phyloP scores from a whole-genome alignment of 345 rosid genomes.

The Lagerstroemia speciosa region DNA sequence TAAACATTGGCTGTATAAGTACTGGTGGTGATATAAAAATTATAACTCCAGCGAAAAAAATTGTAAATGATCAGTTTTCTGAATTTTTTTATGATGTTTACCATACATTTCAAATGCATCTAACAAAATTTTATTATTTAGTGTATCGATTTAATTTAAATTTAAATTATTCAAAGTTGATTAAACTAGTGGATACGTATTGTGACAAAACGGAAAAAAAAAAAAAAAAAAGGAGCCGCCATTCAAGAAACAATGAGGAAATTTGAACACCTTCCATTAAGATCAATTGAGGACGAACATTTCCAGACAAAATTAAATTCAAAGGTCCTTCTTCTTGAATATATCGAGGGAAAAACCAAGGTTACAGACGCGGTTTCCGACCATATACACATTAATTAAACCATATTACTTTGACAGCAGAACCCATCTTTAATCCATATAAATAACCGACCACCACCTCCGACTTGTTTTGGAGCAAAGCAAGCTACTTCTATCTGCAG shows the following conservation, averaged over 20 bases:
- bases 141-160: too few species aligned
- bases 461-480: neutral
- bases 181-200: too few species aligned
- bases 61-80: too few species aligned
- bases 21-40: too few species aligned
- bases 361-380: conserved; percentile 2
- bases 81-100: too few species aligned
- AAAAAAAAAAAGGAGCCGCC: too few species aligned
- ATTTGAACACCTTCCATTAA: neutral
- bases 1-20: too few species aligned
- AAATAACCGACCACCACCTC: neutral
- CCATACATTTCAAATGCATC: too few species aligned
- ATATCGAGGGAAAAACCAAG: neutral
- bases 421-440: neutral
- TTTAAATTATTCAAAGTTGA: too few species aligned
- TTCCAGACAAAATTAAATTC: neutral
- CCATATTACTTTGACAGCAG: neutral
- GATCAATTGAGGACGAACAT: neutral
- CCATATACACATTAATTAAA: neutral
- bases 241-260: neutral
- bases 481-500: neutral
- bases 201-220: too few species aligned
- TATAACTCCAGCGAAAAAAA: too few species aligned
- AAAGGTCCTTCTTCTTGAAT: neutral
- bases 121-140: too few species aligned